Evolutionary conservation across 768 basidiomycete species (phyloP).

Genomic region (Russula sp.): DNA sequence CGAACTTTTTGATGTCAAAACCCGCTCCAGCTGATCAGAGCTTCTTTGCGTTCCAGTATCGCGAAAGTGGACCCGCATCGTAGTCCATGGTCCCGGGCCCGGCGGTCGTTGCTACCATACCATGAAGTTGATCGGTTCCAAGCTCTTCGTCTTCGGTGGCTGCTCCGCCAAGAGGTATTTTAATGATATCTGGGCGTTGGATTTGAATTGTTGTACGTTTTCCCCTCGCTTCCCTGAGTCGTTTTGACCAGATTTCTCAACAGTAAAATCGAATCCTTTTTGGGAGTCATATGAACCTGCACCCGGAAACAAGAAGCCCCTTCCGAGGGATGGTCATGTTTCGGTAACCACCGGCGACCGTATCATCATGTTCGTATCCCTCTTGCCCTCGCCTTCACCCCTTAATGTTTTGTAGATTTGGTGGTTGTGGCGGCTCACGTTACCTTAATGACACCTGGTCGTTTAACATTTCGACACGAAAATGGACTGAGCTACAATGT

Average conservation of each 20-base stretch:
- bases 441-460: slow-evolving; percentile 99
- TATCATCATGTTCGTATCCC: no score
- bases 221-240: slow-evolving; percentile 11
- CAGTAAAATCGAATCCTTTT: slow-evolving; percentile 71
- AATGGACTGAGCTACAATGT: slow-evolving; percentile 90
- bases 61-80: slow-evolving; percentile 90
- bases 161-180: slow-evolving; percentile 72
- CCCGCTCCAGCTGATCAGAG: background rate
- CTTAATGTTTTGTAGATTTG: slow-evolving; percentile 42
- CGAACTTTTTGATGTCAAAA: slow-evolving; percentile 5
- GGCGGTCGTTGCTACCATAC: slow-evolving; percentile 93
- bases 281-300: slow-evolving; percentile 63
- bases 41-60: slow-evolving; percentile 52
- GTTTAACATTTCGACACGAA: slow-evolving; percentile 75
- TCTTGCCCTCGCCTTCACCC: no score
- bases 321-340: slow-evolving; percentile 87
- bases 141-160: slow-evolving; percentile 96
- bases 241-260: slow-evolving; percentile 11
- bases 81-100: slow-evolving; percentile 56
- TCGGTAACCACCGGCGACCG: no score
- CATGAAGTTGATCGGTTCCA: slow-evolving; percentile 86
- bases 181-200: slow-evolving; percentile 94
- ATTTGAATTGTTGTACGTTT: slow-evolving; percentile 84
- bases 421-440: slow-evolving; percentile 94
- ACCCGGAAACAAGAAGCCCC: slow-evolving; percentile 56